Percentiles rank a stretch among this genome's conserved stretches.
These are phyloP conservation scores for Schwanniomyces occidentalis DNA, from an alignment of 805 yeast species.

Conservation along the genomic window DNA sequence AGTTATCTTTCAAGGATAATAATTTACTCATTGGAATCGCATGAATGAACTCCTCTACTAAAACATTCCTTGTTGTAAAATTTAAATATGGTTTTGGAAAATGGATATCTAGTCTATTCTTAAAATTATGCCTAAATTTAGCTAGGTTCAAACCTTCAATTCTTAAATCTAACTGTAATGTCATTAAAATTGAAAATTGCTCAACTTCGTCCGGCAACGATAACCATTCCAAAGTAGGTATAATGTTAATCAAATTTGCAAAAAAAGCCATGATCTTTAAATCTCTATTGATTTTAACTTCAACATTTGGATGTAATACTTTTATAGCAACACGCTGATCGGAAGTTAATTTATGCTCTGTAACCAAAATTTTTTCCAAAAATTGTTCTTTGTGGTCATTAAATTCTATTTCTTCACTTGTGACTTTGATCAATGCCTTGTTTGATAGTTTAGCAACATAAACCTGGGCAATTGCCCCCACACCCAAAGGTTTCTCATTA, in stretches of 20 bases:
- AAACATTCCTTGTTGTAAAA: constrained; percentile 65
- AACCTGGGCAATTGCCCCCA: constrained; percentile 99
- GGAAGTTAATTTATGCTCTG: constrained; percentile 36
- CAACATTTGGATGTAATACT: constrained; percentile 88
- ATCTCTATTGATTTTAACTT: constrained; percentile 71
- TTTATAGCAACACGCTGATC: constrained; percentile 79
- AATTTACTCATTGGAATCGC: constrained; percentile 82
- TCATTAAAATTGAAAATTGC: constrained; percentile 84
- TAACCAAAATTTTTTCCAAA: constrained; percentile 34
- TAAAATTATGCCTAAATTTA: constrained; percentile 70
- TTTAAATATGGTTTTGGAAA: constrained; percentile 78
- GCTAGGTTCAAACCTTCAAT: constrained; percentile 83
- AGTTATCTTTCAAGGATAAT: constrained; percentile 47
- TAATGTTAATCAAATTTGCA: constrained; percentile 63
- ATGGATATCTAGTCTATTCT: constrained; percentile 55
- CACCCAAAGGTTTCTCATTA: constrained; percentile 76
- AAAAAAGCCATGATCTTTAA: constrained; percentile 79
- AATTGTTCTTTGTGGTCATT: constrained; percentile 13
- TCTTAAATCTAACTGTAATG: constrained; percentile 81
- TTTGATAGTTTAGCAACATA: constrained; percentile 67
- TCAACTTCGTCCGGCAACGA: constrained; percentile 93
- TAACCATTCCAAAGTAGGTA: constrained; percentile 98
- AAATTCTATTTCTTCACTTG: constrained; percentile 21
- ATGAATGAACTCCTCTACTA: constrained; percentile 81
- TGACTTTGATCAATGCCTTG: constrained; percentile 40